Base-by-base conservation (phyloP, 2,329 filamentous ascomycete species). In the Ampelomyces quisqualis region DNA sequence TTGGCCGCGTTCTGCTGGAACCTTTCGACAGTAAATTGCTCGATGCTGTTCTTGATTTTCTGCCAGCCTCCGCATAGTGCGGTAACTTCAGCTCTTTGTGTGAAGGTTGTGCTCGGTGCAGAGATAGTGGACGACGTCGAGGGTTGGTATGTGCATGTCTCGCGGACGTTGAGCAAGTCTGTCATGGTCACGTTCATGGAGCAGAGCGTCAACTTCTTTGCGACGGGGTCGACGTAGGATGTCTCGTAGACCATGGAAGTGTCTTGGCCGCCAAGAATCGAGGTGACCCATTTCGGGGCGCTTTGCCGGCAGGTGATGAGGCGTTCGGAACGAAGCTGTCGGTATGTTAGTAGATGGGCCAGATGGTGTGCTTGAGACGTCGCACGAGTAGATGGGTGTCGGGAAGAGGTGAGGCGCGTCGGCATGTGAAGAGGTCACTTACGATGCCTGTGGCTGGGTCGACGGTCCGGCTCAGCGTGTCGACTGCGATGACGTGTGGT, bases 31-130 rank as follows among this genome's bases (percentile, higher is more conserved):
- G 90, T 86, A 37, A 88, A 84, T 58, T 97, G 90, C 74, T 98
- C 93, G 58, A 98, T 94, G 67, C 85, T 88, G 72, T 93, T 95
- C 77, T 89, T 93, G 67, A 97, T 90, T 65, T 90, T 89, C 73
- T 96, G 88, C 90, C 93, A 98, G 48, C 93, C 93, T 55, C 93
- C 91, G 69, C 90, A 95, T 7, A 97, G 76, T 1, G 93, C 93
- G 1, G 90, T 95, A 65, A 98, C 91, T 71, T 90, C 83, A 26
- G 93, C 93, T 47, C 89, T 84, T 74, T 98, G 93, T 33, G 82
- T 77, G 65, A 98, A 97, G 49, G 85, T 79, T 2, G 93, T 98
- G 67, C 74, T 78, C 24, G 71, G 79, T 19, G 67, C 19, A 11
- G 38, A 29, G 5, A n/a, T 51, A 4, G 77, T 77, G 4, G 67